These are phyloP conservation scores for Nakataea oryzae DNA, from an alignment of 2,329 filamentous ascomycete species.

Conservation along the genomic window DNA sequence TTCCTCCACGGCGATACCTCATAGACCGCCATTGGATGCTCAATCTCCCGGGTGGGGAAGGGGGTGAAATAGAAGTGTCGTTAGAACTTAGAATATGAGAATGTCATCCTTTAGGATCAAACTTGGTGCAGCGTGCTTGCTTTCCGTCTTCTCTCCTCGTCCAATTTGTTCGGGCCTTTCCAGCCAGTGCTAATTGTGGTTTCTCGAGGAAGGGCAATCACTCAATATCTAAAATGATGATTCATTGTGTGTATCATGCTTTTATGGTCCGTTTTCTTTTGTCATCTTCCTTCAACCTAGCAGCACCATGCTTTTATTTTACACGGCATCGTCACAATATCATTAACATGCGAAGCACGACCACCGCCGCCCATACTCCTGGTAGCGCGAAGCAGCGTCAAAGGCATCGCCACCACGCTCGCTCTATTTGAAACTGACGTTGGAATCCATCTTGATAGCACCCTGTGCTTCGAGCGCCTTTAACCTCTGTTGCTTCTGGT, in stretches of 20 bases:
- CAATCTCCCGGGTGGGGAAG: neutral
- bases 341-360: neutral
- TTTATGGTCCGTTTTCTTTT: no score
- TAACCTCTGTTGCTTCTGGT: slow-evolving; percentile 72
- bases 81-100: slow-evolving; percentile 3
- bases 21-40: slow-evolving; percentile 11
- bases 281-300: no score
- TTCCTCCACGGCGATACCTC: slow-evolving; percentile 12
- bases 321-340: neutral
- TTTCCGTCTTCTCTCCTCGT: neutral
- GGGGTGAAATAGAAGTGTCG: neutral
- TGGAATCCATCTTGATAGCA: slow-evolving; percentile 43
- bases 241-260: no score
- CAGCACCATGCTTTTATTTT: no score
- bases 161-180: no score
- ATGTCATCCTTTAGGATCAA: neutral
- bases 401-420: no score
- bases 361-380: neutral
- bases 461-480: slow-evolving; percentile 66
- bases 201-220: no score
- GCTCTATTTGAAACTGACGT: slow-evolving; percentile 1
- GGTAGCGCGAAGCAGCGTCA: no score
- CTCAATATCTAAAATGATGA: no score
- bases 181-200: no score
- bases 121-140: neutral